Base-by-base conservation (phyloP, 2,329 filamentous ascomycete genomes). In the Scedosporium minutisporum region DNA sequence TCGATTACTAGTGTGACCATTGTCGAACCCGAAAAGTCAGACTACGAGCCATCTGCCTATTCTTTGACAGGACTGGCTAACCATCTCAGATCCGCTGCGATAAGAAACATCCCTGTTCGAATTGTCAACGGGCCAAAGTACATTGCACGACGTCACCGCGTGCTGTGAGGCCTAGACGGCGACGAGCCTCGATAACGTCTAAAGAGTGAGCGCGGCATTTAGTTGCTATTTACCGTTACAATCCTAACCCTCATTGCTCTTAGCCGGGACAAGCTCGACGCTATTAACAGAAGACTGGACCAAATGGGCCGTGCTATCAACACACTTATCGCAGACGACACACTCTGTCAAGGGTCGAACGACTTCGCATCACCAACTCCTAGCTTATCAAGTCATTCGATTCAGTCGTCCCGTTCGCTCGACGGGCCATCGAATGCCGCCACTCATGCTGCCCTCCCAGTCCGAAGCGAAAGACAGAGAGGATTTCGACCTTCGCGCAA, bases 181-280 rank as follows among this genome's bases (percentile, higher is more conserved):
- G 72, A 2, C 68, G 73, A 25, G 72, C 75, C 33, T 70, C 75
- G 27, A 63, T 75, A 41, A 74, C 72, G 57, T 69, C 73, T 53
- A 72, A 75, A 64, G 75, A 75, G 73, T 75, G 65, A 66, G 73
- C 67, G 21, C 7, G 44, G 25, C 4, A 53, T 4, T 18, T 25
- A 6, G 38, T 42, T 42, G 38, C 38, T 42, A 42, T 42, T 14
- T 42, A 42, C 38, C 38, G 6, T 42, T 42, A 6, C 14, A 7
- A 14, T 14, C 6, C 21, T 16, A 18, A 59, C 23, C 16, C 16
- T 59, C 27, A 14, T 16, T 38, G 27, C 48, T 55, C 63, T 1
- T 10, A 75, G 74, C 67, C 74, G 75, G 61, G 68, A 69, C 53
- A 75, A 75, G 66, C 75, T 75, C 23, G 74, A 75, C 57, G 70